Conservation (phyloP, 371 early-diverging fungal genomes). For the Apophysomyces elegans region DNA sequence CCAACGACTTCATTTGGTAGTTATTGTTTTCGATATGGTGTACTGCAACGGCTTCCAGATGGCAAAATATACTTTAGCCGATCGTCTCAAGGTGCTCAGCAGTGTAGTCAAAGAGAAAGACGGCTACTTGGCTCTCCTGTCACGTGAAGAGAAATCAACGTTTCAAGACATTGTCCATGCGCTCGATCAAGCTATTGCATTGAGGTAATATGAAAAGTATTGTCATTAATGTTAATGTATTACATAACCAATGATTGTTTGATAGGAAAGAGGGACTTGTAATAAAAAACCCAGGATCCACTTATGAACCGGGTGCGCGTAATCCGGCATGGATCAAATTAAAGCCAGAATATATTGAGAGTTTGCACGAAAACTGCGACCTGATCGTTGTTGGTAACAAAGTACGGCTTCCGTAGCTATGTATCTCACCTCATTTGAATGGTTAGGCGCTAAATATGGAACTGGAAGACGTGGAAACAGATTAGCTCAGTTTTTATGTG, state of each 20-base stretch:
- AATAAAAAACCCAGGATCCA: conserved; percentile 66
- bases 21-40: conserved; percentile 76
- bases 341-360: conserved; percentile 78
- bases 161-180: conserved; percentile 63
- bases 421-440: background rate
- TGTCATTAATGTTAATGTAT: background rate
- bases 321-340: conserved; percentile 74
- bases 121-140: conserved; percentile 56
- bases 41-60: conserved; percentile 65
- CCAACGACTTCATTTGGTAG: conserved; percentile 22
- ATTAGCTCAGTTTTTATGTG: conserved; percentile 71
- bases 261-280: conserved; percentile 66
- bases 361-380: conserved; percentile 71
- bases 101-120: conserved; percentile 52
- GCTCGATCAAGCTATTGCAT: conserved; percentile 59
- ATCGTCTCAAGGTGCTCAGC: conserved; percentile 55
- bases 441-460: conserved; percentile 60
- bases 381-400: conserved; percentile 69
- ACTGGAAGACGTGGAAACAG: conserved; percentile 64
- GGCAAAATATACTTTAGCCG: conserved; percentile 52
- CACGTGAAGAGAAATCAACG: conserved; percentile 52
- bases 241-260: no score
- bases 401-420: no score
- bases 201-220: conserved; percentile 34
- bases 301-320: conserved; percentile 61